Evolutionary conservation across 352 stramenopile species (phyloP).

Genomic region (Thalassiosira livingstoniorum): DNA sequence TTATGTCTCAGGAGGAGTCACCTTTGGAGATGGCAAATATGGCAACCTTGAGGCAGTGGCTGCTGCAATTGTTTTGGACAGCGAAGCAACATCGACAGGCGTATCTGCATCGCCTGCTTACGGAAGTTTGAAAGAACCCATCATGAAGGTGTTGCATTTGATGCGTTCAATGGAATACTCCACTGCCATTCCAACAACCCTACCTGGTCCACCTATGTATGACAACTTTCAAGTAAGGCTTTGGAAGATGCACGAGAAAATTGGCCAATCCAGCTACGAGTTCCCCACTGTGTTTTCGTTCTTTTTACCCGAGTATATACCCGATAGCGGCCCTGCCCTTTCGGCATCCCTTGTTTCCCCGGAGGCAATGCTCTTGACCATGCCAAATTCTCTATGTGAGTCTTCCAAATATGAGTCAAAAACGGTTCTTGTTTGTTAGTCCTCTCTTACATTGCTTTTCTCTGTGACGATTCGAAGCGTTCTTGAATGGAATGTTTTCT

Average conservation of each 20-base stretch:
- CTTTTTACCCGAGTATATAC: conserved; percentile 74
- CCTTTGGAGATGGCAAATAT: conserved; percentile 72
- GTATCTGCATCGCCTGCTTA: conserved; percentile 66
- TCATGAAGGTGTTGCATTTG: conserved; percentile 65
- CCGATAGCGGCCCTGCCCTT: conserved; percentile 37
- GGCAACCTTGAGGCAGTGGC: conserved; percentile 72
- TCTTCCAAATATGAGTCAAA: too few relatives aligned
- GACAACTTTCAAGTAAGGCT: conserved; percentile 38
- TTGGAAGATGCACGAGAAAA: conserved; percentile 57
- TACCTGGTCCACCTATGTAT: conserved; percentile 43
- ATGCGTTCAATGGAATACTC: conserved; percentile 66
- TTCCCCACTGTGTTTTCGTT: conserved; percentile 81
- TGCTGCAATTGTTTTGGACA: conserved; percentile 78
- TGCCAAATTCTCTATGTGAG: too few relatives aligned
- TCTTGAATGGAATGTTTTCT: conserved; percentile 80
- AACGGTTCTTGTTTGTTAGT: too few relatives aligned
- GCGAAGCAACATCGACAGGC: conserved; percentile 59
- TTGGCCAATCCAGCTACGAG: conserved; percentile 60
- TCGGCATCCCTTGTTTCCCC: conserved; percentile 43
- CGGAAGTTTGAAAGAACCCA: conserved; percentile 66
- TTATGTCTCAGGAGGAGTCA: conserved; percentile 38
- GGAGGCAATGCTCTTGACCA: conserved; percentile 71
- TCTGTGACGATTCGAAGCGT: too few relatives aligned
- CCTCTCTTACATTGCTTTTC: too few relatives aligned
- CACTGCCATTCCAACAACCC: conserved; percentile 41